Percentiles rank a stretch among this genome's conserved stretches.
These are phyloP conservation scores for Sporormia fimetaria DNA, from an alignment of 495 filamentous ascomycete genomes.

Conservation along the genomic window DNA sequence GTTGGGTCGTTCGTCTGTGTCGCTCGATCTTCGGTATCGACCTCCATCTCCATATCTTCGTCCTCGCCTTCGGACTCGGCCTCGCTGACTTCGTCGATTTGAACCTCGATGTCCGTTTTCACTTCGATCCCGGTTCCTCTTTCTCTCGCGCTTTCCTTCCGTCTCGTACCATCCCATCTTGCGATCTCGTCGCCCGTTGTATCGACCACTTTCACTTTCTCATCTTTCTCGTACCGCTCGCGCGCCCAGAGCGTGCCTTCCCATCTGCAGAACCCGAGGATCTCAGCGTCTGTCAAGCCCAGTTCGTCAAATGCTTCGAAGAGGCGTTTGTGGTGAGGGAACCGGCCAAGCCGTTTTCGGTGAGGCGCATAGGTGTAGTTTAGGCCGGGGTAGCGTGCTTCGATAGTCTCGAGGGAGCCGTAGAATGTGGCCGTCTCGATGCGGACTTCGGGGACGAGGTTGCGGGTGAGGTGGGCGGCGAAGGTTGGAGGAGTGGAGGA, in stretches of 20 bases:
- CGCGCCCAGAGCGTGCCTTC: slow-evolving; percentile 88
- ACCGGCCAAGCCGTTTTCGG: slow-evolving; percentile 72
- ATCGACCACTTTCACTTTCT: slow-evolving; percentile 59
- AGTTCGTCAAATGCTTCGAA: slow-evolving; percentile 76
- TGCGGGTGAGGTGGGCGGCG: slow-evolving; percentile 46
- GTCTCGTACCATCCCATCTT: slow-evolving; percentile 40
- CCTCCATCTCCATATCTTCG: slow-evolving; percentile 21
- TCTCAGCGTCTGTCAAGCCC: slow-evolving; percentile 63
- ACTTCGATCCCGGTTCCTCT: slow-evolving; percentile 21
- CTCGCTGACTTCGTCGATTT: slow-evolving; percentile 18
- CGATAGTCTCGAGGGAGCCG: slow-evolving; percentile 68
- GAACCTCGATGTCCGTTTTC: slow-evolving; percentile 26
- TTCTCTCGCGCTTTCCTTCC: slow-evolving; percentile 1
- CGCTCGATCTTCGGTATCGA: slow-evolving; percentile 36
- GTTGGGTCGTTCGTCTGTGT: slow-evolving; percentile 25
- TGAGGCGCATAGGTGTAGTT: slow-evolving; percentile 75
- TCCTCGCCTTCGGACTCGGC: slow-evolving; percentile 5
- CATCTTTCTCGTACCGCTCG: slow-evolving; percentile 70
- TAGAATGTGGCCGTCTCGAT: slow-evolving; percentile 78
- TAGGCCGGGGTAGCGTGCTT: slow-evolving; percentile 83
- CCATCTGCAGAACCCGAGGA: slow-evolving; percentile 72
- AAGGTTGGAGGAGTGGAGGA: slow-evolving; percentile 47
- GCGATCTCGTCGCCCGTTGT: slow-evolving; percentile 62
- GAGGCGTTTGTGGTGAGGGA: slow-evolving; percentile 66
- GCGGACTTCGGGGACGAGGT: slow-evolving; percentile 82